Evolutionary conservation across 495 filamentous ascomycete species (phyloP), one percentile per base, ranked within the genome.

Genomic region (Talaromyces ruber): DNA sequence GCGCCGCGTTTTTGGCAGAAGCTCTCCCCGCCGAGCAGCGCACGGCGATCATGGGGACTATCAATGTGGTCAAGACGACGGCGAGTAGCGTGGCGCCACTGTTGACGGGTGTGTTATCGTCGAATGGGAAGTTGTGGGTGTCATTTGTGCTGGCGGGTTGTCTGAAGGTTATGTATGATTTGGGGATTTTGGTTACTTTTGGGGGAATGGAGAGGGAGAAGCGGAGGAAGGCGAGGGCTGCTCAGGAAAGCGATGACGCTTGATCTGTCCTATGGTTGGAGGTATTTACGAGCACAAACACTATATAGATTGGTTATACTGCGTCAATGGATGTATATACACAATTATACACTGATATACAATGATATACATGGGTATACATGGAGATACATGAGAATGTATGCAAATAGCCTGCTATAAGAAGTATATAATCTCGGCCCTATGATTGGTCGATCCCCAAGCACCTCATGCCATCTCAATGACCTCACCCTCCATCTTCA

Each of bases 1-100:
- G 90, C 3, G 82, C 87, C 0, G 90, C 92, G 0, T 94, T 95
- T 72, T 79, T 94, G 9, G 86, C 90, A 0, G 84, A 86, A 0
- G 84, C 87, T 0, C 80, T 93, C 14, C 81, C 86, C 37, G 81
- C 87, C 0, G 81, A 83, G 61, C 90, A 93, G 71, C 82, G 91
- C 16, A 96, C 91, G 2, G 88, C 89, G 1, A 84, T 91, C 22
- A 87, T 92, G 86, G 87, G 88, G 0, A 73, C 86, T 0, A 81
- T 89, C 21, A 86, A 89, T 64, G 84, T 89, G 2, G 79, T 87
- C 45, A 86, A 89, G 69, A 88, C 87, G 4, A 71, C 80, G 11
- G 74, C 81, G 22, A 79, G 86, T 68, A 85, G 83, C 66, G 63
- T 80, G 1, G 91, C 89, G 0, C 88, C 91, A 2, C 70, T 82